phyloP scores from a whole-genome alignment of 169 alveolate species.

The Prorocentrum cordatum region DNA sequence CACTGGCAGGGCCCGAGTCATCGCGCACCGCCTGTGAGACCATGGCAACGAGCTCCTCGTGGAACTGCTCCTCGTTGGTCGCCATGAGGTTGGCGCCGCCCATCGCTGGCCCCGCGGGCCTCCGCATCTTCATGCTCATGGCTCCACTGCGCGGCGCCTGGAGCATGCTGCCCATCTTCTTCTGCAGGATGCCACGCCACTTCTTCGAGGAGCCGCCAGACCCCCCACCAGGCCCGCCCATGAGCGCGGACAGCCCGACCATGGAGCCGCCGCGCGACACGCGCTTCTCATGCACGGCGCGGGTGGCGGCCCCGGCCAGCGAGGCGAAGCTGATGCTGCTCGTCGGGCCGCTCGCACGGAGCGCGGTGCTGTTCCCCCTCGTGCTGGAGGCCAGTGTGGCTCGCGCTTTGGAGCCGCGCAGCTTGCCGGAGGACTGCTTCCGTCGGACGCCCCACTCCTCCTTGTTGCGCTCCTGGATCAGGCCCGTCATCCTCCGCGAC shows the following conservation, averaged over 20 bases:
- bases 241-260: not conserved
- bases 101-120: not conserved
- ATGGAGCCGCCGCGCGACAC: slow-evolving; percentile 23
- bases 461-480: slow-evolving; percentile 29
- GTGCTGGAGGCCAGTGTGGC: slow-evolving; percentile 27
- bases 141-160: not conserved
- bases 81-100: slow-evolving; percentile 19
- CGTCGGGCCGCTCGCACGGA: not conserved
- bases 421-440: slow-evolving; percentile 11
- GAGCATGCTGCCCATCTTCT: not conserved
- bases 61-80: slow-evolving; percentile 65
- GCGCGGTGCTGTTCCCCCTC: not conserved
- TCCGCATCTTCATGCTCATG: slow-evolving; percentile 60
- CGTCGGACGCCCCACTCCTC: not conserved
- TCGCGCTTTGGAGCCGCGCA: slow-evolving; percentile 32
- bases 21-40: slow-evolving; percentile 40
- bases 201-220: slow-evolving; percentile 7
- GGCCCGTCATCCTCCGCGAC: slow-evolving; percentile 61
- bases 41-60: slow-evolving; percentile 54
- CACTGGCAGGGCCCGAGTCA: slow-evolving; percentile 19
- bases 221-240: not conserved
- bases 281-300: slow-evolving; percentile 32
- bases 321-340: slow-evolving; percentile 59
- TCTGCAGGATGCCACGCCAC: slow-evolving; percentile 68
- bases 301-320: slow-evolving; percentile 67